Evolutionary conservation across 768 basidiomycete genomes (phyloP).

Genomic region (Chalciporus sphaerocephalus): DNA sequence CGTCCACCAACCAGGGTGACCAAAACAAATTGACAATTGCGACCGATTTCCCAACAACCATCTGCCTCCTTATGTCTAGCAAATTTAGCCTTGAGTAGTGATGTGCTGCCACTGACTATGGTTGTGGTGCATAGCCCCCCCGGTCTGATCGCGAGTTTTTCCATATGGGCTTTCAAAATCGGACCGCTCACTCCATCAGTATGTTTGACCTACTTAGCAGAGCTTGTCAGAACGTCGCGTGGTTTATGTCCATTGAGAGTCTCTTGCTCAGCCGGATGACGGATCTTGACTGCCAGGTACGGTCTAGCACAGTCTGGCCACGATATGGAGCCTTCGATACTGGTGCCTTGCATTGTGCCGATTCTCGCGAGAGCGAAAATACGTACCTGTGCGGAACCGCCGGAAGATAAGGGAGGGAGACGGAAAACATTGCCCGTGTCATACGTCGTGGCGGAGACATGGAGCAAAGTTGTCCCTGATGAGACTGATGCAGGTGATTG

Average conservation of each 20-base stretch:
- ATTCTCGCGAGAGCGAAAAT: conserved; percentile 2
- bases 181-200: conserved; percentile 11
- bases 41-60: conserved; percentile 16
- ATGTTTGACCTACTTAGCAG: conserved; percentile 10
- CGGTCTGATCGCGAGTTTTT: conserved; percentile 26
- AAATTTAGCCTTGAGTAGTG: conserved; percentile 3
- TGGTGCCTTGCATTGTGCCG: not conserved
- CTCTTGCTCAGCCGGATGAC: conserved; percentile 1
- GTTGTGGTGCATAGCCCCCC: conserved; percentile 27
- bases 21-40: conserved; percentile 13
- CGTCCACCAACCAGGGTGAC: conserved; percentile 11
- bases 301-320: not conserved
- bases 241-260: conserved; percentile 1
- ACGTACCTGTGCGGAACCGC: conserved; percentile 12
- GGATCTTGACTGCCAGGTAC: conserved; percentile 19
- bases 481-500: too few relatives aligned
- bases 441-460: not conserved
- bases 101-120: conserved; percentile 16
- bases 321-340: not conserved
- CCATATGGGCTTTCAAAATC: conserved; percentile 9
- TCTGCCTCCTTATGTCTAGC: not conserved
- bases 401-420: conserved; percentile 12
- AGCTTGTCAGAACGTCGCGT: conserved; percentile 7
- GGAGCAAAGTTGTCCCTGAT: too few relatives aligned
- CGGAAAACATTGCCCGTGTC: conserved; percentile 1